Evolutionary conservation across 177 flowering plant genomes (phyloP).

Genomic region (Vitis hybrid): DNA sequence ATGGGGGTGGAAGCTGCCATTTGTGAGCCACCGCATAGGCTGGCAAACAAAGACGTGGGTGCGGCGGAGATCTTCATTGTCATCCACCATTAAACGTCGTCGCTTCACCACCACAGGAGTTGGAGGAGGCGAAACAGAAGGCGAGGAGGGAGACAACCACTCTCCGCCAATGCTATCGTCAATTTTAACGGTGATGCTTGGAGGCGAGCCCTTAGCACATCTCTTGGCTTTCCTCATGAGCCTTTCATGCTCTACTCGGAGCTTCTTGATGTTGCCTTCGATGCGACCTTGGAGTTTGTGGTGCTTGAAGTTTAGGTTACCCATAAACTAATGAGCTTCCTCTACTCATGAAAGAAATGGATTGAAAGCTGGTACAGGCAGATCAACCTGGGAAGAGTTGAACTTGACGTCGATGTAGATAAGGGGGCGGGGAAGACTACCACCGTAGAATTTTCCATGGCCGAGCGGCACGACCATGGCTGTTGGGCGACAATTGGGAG

Average conservation of each 20-base stretch:
- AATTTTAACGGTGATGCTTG: background rate
- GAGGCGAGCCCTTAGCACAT: background rate
- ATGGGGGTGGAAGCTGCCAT: too few relatives aligned
- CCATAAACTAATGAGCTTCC: constrained; percentile 97
- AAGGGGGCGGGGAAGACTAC: constrained; percentile 81
- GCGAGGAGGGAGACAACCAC: background rate
- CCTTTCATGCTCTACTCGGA: constrained; percentile 46
- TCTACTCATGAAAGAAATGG: constrained; percentile 67
- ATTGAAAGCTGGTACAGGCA: constrained; percentile 59
- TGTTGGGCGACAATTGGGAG: too few relatives aligned
- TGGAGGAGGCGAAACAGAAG: constrained; percentile 38
- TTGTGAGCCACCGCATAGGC: too few relatives aligned
- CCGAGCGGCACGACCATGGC: constrained; percentile 54
- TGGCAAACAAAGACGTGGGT: too few relatives aligned
- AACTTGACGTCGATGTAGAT: constrained; percentile 59
- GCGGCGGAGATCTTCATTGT: constrained; percentile 7
- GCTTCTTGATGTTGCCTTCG: constrained; percentile 64
- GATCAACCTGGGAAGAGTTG: constrained; percentile 61
- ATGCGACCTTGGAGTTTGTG: constrained; percentile 75
- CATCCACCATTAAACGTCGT: constrained; percentile 27
- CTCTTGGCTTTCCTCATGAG: background rate
- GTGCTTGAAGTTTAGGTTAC: constrained; percentile 73
- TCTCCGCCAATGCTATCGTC: background rate
- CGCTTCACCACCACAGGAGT: constrained; percentile 46
- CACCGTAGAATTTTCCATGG: constrained; percentile 87